Base-by-base conservation (phyloP, 1,284 basidiomycete species). In the Boletus holoroseus region DNA sequence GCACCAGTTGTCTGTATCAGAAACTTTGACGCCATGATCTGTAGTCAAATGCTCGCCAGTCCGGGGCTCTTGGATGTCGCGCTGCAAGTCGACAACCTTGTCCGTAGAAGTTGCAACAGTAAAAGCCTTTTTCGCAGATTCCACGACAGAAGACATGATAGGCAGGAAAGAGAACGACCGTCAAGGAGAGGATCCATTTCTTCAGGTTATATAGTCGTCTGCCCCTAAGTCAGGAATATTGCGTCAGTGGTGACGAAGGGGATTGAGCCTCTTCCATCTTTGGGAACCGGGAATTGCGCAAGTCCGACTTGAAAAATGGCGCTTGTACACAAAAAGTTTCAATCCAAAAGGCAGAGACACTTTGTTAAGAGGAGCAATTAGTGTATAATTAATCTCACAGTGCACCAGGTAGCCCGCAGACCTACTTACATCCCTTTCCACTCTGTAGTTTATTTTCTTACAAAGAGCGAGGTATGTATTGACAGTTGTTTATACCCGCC, bases 1-100 rank as follows among this genome's bases (percentile, higher is more conserved):
- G 20, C 50, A 81, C 85, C 84, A 86, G 54, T 79, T 79, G 61
- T 87, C 82, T 0, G 83, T 81, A 58, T 87, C 73, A 1, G 75
- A 68, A 12, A 83, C 62, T 46, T 73, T 75, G n/a, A 78, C 73
- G 27, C 83, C 84, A 59, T 77, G 72, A 59, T 86, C 83, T 15
- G 81, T 85, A 0, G 82, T 86, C 52, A 83, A 59, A 28, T 69
- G 68, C 11, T 73, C 68, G 11, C 60, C 59, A 11, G 66, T 47
- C 13, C 61, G 63, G 8, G 71, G 65, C 35, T 76, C 70, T 28
- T 76, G 62, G 8, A 68, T 76, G 54, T 77, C 70, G 13, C 59
- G 63, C 50, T 74, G 61, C 45, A 85, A 59, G 60, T 83, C 79
- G 30, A 8, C 47, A 4, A 60, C 42, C 53, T 69, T 66, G 40